Evolutionary conservation across 192 early-diverging fungal genomes (phyloP).

Genomic region (Coemansia sp.): DNA sequence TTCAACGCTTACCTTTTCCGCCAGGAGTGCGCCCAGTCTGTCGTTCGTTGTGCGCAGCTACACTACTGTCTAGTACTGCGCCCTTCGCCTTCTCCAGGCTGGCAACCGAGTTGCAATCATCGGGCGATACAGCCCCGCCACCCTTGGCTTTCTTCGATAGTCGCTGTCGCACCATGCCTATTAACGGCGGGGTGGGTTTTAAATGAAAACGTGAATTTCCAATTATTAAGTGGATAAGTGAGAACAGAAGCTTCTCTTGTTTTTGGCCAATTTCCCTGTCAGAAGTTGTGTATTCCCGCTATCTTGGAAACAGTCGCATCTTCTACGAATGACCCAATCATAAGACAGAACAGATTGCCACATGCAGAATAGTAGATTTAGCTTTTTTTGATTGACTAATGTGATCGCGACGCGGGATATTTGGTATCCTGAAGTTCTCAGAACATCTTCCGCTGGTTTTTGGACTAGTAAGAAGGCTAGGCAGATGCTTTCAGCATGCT

Average conservation of each 20-base stretch:
- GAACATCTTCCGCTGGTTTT: too few species aligned
- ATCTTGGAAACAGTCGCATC: not conserved
- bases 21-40: conserved; percentile 46
- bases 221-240: not conserved
- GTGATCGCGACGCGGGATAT: too few species aligned
- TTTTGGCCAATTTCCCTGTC: not conserved
- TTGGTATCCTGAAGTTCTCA: too few species aligned
- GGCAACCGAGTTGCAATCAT: not conserved
- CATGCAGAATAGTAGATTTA: not conserved
- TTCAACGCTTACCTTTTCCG: conserved; percentile 38
- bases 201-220: not conserved
- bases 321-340: not conserved
- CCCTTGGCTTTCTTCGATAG: conserved; percentile 14
- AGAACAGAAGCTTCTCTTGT: not conserved
- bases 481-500: too few species aligned
- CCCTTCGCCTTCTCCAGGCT: not conserved
- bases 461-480: too few species aligned
- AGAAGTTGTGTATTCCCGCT: not conserved
- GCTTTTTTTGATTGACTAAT: too few species aligned
- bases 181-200: not conserved
- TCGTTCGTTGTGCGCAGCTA: conserved; percentile 12
- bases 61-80: not conserved
- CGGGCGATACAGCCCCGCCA: not conserved
- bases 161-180: conserved; percentile 46
- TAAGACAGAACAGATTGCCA: not conserved